Base-by-base conservation (phyloP, 2,329 filamentous ascomycete species). In the Penicillium sp. region DNA sequence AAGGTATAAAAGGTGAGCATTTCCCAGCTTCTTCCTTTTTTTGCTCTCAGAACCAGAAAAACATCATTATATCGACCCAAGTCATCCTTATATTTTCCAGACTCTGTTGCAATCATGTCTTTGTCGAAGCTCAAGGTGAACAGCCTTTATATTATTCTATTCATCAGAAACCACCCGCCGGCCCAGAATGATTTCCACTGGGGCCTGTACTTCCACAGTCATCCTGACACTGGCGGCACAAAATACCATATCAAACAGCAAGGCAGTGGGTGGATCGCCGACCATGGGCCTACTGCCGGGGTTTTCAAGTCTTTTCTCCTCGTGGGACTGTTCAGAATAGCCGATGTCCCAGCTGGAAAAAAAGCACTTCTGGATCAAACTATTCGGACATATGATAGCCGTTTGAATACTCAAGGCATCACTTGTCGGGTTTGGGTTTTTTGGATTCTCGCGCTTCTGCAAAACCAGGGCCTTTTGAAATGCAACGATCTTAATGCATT, bases 101-200 rank as follows among this genome's bases (percentile, higher is more conserved):
- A n/a, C n/a, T n/a, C n/a, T n/a, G n/a, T n/a, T n/a, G n/a, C n/a
- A n/a, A n/a, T n/a, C 20, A 40, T 35, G 32, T 17, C 32, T 17
- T 32, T 20, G 23, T 13, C 41, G 29, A 33, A 36, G 5, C 34
- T 44, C 12, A 26, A 37, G 16, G 17, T 36, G 8, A 44, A 47
- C 18, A 42, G 37, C n/a, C 35, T 55, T 14, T 56, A 52, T 37
- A 50, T 59, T 14, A 40, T 47, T 13, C 51, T 61, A 9, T 56
- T 39, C 26, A 44, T 55, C 9, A 50, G 50, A 4, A 40, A 48
- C 2, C 47, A 60, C 25, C 56, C 53, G 18, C 52, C 52, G 3
- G 6, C 33, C 1, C 35, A 42, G 14, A 50, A 59, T 30, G 42
- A 58, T n/a, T 59, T 57, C 38, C 52, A 60, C 41, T 60, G 57